Percentiles rank a stretch among this genome's conserved stretches.
Evolutionary conservation across 225 moss, liverwort and hornwort species (phyloP).

Genomic region (Sphagnum tenellum): DNA sequence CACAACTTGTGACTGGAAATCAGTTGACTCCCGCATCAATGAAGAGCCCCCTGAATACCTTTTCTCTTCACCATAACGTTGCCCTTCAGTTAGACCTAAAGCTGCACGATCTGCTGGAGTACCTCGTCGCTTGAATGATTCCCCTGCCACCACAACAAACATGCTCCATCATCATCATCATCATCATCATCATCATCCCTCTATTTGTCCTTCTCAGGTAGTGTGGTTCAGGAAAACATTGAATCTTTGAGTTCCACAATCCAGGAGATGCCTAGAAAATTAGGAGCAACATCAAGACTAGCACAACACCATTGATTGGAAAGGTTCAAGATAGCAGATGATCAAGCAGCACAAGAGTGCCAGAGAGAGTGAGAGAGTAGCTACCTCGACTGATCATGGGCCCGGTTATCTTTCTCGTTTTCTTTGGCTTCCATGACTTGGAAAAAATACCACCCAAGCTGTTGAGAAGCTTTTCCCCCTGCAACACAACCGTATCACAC

Average conservation of each 20-base stretch:
- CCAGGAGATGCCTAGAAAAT: not conserved
- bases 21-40: no score
- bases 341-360: not conserved
- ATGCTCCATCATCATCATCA: not conserved
- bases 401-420: conserved; percentile 47
- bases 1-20: not conserved
- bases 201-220: no score
- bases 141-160: conserved; percentile 17
- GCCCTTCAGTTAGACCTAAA: conserved; percentile 31
- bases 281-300: not conserved
- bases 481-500: conserved; percentile 1
- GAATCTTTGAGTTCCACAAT: not conserved
- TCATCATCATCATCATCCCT: not conserved
- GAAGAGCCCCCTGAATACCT: no score
- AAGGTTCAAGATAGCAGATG: not conserved
- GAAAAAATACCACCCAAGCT: conserved; percentile 56
- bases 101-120: conserved; percentile 55
- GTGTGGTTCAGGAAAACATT: not conserved
- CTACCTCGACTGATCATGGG: conserved; percentile 53
- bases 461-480: conserved; percentile 55
- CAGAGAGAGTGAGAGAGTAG: not conserved
- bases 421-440: conserved; percentile 52
- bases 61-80: no score
- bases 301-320: not conserved
- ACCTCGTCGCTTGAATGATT: conserved; percentile 23